Evolutionary conservation across 257 asterid species (phyloP).

Genomic region (Voacanga thouarsii): DNA sequence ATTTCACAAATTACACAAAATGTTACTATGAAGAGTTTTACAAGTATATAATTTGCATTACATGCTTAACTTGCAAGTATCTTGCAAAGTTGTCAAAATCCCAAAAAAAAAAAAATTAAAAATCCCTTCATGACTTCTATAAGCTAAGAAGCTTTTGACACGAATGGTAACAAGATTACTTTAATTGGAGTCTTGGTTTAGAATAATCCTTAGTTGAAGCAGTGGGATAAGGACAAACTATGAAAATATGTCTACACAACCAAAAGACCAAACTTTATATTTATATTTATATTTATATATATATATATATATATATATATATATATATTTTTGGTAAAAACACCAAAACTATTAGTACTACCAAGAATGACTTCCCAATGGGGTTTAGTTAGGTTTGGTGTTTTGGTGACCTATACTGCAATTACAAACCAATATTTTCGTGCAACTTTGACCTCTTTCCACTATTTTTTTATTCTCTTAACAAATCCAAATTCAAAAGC

Average conservation of each 20-base stretch:
- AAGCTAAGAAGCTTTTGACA: background rate
- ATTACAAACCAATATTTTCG: conserved; percentile 11
- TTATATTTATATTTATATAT: too few species aligned
- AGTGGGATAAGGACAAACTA: conserved; percentile 1
- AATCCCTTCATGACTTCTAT: background rate
- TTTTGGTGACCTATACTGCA: conserved; percentile 37
- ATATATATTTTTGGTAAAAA: background rate
- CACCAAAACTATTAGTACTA: background rate
- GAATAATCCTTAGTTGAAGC: conserved; percentile 9
- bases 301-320: too few species aligned
- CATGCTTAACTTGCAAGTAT: background rate
- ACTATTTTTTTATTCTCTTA: background rate
- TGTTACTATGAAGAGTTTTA: too few species aligned
- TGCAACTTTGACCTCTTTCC: conserved; percentile 35
- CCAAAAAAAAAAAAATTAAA: background rate
- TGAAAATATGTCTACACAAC: background rate
- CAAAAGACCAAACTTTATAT: background rate
- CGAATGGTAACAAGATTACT: background rate
- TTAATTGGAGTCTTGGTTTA: conserved; percentile 12
- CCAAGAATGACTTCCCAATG: conserved; percentile 1
- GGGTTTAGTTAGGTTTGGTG: conserved; percentile 48
- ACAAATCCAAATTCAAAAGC: too few species aligned
- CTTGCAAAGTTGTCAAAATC: background rate
- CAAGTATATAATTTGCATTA: too few species aligned
- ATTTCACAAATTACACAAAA: too few species aligned